A percentile compares a stretch with the other conserved stretches of the same genome.
Conservation (phyloP, 371 early-diverging fungal species). For the Capillidium rhysosporum region DNA sequence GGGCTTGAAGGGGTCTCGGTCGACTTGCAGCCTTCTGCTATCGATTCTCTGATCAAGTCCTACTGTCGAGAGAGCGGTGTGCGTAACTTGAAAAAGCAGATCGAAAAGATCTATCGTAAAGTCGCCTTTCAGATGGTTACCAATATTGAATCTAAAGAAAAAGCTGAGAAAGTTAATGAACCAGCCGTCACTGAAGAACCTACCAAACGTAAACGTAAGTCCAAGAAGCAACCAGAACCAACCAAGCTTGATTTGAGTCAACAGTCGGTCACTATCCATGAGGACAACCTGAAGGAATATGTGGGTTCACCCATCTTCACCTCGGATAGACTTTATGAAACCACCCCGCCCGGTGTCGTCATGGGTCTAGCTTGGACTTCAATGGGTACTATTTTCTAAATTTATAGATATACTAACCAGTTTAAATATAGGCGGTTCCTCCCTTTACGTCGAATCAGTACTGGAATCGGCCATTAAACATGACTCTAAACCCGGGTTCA, state of each 20-base stretch:
- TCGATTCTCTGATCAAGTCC: constrained; percentile 60
- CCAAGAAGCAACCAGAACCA: neutral
- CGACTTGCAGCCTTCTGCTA: constrained; percentile 42
- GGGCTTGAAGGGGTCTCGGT: constrained; percentile 62
- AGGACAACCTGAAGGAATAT: constrained; percentile 64
- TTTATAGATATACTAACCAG: neutral
- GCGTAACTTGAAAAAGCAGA: constrained; percentile 88
- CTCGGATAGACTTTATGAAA: constrained; percentile 74
- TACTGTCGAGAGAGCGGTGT: constrained; percentile 96
- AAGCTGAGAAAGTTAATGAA: too few species aligned
- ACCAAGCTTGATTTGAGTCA: constrained; percentile 19
- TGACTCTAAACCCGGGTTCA: constrained; percentile 42
- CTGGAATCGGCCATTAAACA: constrained; percentile 45
- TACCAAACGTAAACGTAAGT: neutral
- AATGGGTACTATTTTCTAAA: constrained; percentile 33
- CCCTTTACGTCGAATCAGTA: constrained; percentile 86
- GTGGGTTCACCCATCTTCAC: constrained; percentile 81
- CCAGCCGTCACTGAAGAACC: constrained; percentile 5
- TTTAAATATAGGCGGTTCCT: constrained; percentile 50
- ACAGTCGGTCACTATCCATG: constrained; percentile 31
- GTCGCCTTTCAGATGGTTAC: constrained; percentile 76
- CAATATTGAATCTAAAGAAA: constrained; percentile 5
- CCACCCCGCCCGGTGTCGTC: constrained; percentile 78
- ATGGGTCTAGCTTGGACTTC: constrained; percentile 94
- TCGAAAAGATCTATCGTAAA: constrained; percentile 92